phyloP scores from a whole-genome alignment of 2,329 filamentous ascomycete species.

The Phialophora expanda region DNA sequence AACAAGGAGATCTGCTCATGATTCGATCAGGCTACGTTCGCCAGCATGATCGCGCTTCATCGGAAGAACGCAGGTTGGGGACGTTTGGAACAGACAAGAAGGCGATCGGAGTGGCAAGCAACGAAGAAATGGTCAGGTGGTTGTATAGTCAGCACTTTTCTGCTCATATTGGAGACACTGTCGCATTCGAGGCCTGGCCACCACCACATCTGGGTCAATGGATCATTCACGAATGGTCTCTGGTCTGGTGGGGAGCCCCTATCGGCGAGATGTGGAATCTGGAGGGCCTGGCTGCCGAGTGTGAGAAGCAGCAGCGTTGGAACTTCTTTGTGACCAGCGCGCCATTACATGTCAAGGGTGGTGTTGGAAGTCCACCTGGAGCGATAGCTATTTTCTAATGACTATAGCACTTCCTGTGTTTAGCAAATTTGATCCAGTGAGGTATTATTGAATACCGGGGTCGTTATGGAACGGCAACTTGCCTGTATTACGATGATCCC shows the following conservation, averaged over 20 bases:
- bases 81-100: not conserved
- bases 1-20: too few relatives aligned
- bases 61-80: not conserved
- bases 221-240: constrained; percentile 30
- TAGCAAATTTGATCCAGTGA: too few relatives aligned
- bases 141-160: constrained; percentile 25
- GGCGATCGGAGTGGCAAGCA: constrained; percentile 2
- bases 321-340: constrained; percentile 56
- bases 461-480: too few relatives aligned
- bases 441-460: too few relatives aligned
- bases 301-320: constrained; percentile 45
- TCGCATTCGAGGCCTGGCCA: constrained; percentile 20
- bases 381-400: constrained; percentile 36
- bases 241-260: constrained; percentile 38
- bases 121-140: constrained; percentile 17
- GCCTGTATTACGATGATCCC: too few relatives aligned
- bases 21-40: constrained; percentile 57
- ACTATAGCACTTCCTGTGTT: too few relatives aligned
- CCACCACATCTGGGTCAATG: constrained; percentile 32
- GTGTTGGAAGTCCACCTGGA: constrained; percentile 35
- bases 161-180: constrained; percentile 17
- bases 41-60: constrained; percentile 7
- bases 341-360: constrained; percentile 49
- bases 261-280: constrained; percentile 44
- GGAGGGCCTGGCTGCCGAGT: constrained; percentile 46